phyloP scores from a whole-genome alignment of 805 yeast species.

The Torulaspora quercuum region DNA sequence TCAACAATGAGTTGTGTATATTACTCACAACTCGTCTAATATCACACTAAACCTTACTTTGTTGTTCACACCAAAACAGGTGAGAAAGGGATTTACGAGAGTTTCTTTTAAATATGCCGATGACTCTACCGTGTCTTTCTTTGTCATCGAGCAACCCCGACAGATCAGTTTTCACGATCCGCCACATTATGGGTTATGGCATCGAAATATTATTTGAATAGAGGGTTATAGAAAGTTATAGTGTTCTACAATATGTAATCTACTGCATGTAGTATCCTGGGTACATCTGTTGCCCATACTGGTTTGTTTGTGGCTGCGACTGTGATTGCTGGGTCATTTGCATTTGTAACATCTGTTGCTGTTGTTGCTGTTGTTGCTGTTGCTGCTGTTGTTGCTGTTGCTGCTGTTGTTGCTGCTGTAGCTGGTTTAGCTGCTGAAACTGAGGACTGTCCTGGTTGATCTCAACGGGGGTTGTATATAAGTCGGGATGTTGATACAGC shows the following conservation, averaged over 20 bases:
- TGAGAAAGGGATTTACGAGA: constrained; percentile 7
- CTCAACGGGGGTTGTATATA: constrained; percentile 32
- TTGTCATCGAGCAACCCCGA: constrained; percentile 10
- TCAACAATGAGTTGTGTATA: constrained; percentile 4
- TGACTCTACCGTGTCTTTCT: constrained; percentile 8
- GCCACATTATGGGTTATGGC: no score
- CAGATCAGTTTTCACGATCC: constrained; percentile 4
- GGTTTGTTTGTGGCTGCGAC: constrained; percentile 11
- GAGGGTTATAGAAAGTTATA: constrained; percentile 1
- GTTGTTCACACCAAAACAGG: neutral
- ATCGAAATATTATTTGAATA: no score
- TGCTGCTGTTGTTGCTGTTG: constrained; percentile 21
- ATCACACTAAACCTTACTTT: neutral
- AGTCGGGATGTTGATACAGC: constrained; percentile 31
- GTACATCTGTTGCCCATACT: constrained; percentile 12
- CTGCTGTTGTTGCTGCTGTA: constrained; percentile 25
- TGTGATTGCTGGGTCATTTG: constrained; percentile 19
- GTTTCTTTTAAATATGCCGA: constrained; percentile 5
- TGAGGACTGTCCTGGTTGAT: constrained; percentile 31
- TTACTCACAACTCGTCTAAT: neutral
- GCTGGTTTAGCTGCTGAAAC: constrained; percentile 30
- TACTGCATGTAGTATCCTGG: constrained; percentile 19
- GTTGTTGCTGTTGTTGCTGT: constrained; percentile 19
- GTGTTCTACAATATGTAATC: neutral
- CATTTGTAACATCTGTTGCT: constrained; percentile 17